Evolutionary conservation across 2,329 filamentous ascomycete genomes (phyloP), one percentile per base, ranked within the genome.

Genomic region (Fusarium sp.): DNA sequence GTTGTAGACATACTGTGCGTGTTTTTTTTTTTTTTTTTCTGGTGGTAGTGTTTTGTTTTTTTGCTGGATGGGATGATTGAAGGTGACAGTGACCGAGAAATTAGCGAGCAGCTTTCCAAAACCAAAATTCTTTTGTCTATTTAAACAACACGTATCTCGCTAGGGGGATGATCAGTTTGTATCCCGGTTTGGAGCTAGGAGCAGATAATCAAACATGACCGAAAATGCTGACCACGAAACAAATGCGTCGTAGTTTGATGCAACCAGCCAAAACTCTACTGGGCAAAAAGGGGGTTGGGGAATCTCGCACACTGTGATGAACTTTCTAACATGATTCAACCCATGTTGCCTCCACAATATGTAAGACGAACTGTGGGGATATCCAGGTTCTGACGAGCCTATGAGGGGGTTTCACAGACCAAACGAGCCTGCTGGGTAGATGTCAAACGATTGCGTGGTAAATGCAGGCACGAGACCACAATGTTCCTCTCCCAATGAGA

Each of bases 1-100:
- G 58, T 18, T 0, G 58, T 18, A 56, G 67, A 42, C 73, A 77
- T 77, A 5, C 2, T 63, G 47, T 27, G 52, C 52, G 40, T 29
- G 13, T 13, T 50, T 16, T 18, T 6, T 9, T 24, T 34, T 34
- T 6, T 4, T 20, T 18, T n/a, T n/a, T n/a, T n/a, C 5, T 31
- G 24, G 20, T 62, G 13, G 14, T 13, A 5, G 24, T 64, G 11
- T 42, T 6, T 14, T 9, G 31, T 64, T 42, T 40, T 5, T 13
- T 42, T 62, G 27, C 24, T 65, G 35, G 22, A 54, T 54, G 27
- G 50, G 29, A 35, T 56, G 8, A 57, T 37, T 16, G 22, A 34
- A 20, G 31, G 54, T 37, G 54, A 24, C 54, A 38, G 22, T 38
- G 54, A 29, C 52, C 54, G 34, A 37, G 54, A 24, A 37, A 37